Percentiles rank a stretch among this genome's conserved stretches.
Evolutionary conservation across 2,329 filamentous ascomycete genomes (phyloP).

Genomic region (Aspergillus fructus): DNA sequence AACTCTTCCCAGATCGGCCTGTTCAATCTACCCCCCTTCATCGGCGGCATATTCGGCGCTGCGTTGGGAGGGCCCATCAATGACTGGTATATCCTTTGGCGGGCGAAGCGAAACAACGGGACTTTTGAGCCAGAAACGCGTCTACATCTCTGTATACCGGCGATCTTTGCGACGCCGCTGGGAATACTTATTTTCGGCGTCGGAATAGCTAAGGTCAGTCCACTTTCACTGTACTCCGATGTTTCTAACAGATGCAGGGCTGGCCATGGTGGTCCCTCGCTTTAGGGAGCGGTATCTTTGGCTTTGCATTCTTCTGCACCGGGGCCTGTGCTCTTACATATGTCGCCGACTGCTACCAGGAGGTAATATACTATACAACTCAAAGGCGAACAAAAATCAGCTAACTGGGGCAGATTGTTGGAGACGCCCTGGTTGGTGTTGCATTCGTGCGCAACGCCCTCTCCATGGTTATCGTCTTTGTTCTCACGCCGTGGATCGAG

Average conservation of each 20-base stretch:
- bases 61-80: slow-evolving; percentile 21
- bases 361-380: neutral
- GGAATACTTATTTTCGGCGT: slow-evolving; percentile 26
- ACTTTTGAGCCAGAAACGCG: slow-evolving; percentile 49
- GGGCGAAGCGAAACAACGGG: slow-evolving; percentile 40
- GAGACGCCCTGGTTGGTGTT: slow-evolving; percentile 47
- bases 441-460: slow-evolving; percentile 48
- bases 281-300: neutral
- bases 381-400: no score
- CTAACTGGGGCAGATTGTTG: slow-evolving; percentile 41
- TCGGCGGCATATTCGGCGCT: slow-evolving; percentile 27
- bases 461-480: slow-evolving; percentile 47
- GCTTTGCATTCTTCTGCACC: neutral
- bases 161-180: slow-evolving; percentile 15
- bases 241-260: neutral
- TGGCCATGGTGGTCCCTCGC: slow-evolving; percentile 6
- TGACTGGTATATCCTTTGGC: slow-evolving; percentile 37
- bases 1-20: slow-evolving; percentile 38
- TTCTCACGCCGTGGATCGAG: slow-evolving; percentile 23
- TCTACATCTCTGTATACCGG: slow-evolving; percentile 29
- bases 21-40: slow-evolving; percentile 41
- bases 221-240: no score
- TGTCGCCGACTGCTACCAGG: slow-evolving; percentile 1
- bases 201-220: neutral
- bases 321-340: neutral